Evolutionary conservation across 345 rosid species (phyloP), one percentile per base, ranked within the genome.

Genomic region (Populus davidiana): DNA sequence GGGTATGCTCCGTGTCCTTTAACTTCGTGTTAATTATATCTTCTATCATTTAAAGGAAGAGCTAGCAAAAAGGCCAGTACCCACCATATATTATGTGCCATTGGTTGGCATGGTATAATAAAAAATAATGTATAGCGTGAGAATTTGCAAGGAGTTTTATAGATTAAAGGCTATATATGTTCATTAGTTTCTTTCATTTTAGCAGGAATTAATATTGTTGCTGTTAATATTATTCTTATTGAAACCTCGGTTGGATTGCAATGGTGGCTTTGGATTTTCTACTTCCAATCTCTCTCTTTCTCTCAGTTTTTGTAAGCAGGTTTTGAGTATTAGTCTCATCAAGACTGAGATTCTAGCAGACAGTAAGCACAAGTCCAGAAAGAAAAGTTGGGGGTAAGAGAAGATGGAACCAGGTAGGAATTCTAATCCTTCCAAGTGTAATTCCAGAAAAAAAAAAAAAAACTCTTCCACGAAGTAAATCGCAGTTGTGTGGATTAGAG

Each of bases 341-440:
- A 36, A 18, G 33, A 76, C 18, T 63, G 56, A 43, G 71, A 77
- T 47, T 77, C 49, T 77, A 13, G 36, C 65, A 70, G 80, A 64
- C 33, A 67, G 11, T 16, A 62, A 25, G 38, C 29, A 3, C 14
- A 6, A 39, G 18, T 41, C 14, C 31, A 39, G 54, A 27, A 39
- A 25, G 29, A 25, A 47, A 29, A 68, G 81, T 56, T 50, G 75
- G 68, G 64, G 43, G 54, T 47, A 14, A 66, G 69, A 12, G 44
- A 35, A 65, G 79, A 67, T 36, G 61, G 49, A 75, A 74, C 77
- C 85, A 82, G 87, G 87, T 82, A 72, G 79, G 77, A 73, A 72
- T 59, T 74, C 79, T 85, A 39, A 73, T 83, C 47, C 61, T 44
- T 74, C 65, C 75, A 74, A 65, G 54, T 73, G 70, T 69, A 69